Evolutionary conservation across 352 stramenopile species (phyloP), one percentile per base, ranked within the genome.

Genomic region (Hyaloperonospora brassicae): DNA sequence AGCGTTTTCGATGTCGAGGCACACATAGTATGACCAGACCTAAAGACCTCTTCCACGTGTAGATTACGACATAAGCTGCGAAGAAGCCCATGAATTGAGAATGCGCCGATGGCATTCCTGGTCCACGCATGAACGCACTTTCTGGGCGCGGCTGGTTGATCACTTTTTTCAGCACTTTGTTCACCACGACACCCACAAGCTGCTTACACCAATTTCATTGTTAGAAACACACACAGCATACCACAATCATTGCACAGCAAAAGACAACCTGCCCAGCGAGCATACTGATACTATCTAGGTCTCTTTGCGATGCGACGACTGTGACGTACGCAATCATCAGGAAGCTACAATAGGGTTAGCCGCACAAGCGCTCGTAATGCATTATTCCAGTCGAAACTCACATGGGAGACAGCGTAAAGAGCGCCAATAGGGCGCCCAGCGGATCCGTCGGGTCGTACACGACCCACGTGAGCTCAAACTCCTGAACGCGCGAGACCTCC

Each of bases 61-160:
- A 31, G 27, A 31, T 31, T 7, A 88, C 57, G 38, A 78, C 61
- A 49, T 90, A 93, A 17, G 69, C 61, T 5, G 81, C 62, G 38
- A 93, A 93, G 70, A 92, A 93, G 0, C 66, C 61, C 55, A 91
- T 78, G 52, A 93, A 93, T 55, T 93, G 84, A n/a, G 81, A 72
- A 62, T 93, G 84, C 7, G 81, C 79, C 1, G 84, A 93, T 3
- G 84, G 84, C 84, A 93, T 93, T 2, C 84, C 81, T 4, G 64
- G 60, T 25, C 80, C 84, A 24, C 66, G 73, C 58, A 87, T 82
- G 52, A 66, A 73, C 22, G 84, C 76, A 46, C 79, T 79, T 50
- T 73, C 59, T 0, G 84, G 84, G 4, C 84, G 73, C 42, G 67
- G 76, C 52, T 93, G 81, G 25, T 78, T 76, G 55, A 93, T 89